These are phyloP conservation scores for Raphanus raphanistrum DNA, from an alignment of 345 rosid species.

Conservation along the genomic window DNA sequence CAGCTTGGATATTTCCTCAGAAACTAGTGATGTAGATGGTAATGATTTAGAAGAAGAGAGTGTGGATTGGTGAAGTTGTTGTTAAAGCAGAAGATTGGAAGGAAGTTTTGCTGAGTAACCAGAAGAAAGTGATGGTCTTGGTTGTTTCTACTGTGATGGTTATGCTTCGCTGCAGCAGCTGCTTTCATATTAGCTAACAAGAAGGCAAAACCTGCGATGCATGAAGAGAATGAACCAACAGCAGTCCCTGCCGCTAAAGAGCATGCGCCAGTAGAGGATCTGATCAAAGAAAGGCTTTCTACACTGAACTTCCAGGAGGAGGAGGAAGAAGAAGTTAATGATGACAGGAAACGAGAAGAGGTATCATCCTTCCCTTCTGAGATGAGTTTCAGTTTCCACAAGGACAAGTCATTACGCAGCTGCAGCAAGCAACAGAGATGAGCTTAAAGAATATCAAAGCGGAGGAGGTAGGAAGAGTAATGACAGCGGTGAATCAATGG, in stretches of 20 bases:
- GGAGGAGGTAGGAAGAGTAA: conserved; percentile 32
- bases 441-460: conserved; percentile 43
- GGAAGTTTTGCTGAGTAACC: not conserved
- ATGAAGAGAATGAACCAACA: conserved; percentile 27
- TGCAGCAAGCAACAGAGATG: conserved; percentile 24
- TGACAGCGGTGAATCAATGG: conserved; percentile 59
- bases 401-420: conserved; percentile 41
- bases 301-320: conserved; percentile 38
- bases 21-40: conserved; percentile 14
- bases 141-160: conserved; percentile 41
- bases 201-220: conserved; percentile 31
- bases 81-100: not conserved
- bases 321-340: conserved; percentile 38
- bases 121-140: conserved; percentile 31
- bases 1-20: conserved; percentile 15
- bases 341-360: conserved; percentile 25
- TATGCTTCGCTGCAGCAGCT: conserved; percentile 40
- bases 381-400: conserved; percentile 56
- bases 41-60: conserved; percentile 33
- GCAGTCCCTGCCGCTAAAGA: conserved; percentile 11
- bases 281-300: conserved; percentile 38
- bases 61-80: conserved; percentile 17
- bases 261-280: conserved; percentile 25
- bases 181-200: conserved; percentile 46
- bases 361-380: conserved; percentile 25